Conservation (phyloP, 2,329 filamentous ascomycete species). For the Colletotrichum eleusines region DNA sequence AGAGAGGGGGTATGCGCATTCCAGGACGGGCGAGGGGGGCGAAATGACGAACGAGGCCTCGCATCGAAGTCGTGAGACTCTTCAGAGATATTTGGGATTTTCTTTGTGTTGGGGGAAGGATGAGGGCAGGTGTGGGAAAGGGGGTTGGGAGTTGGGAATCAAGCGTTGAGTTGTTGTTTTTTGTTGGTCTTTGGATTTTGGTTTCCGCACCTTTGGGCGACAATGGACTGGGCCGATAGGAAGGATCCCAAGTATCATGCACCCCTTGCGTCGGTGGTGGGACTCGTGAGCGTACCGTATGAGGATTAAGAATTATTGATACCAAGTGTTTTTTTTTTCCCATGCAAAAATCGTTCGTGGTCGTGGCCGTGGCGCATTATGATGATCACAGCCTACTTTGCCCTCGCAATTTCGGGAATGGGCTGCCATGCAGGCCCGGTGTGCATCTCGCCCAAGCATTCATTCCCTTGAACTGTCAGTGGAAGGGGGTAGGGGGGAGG, state of each 20-base stretch:
- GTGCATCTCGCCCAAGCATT: not conserved
- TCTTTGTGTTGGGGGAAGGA: slow-evolving; percentile 1
- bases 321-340: not conserved
- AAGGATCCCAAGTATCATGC: slow-evolving; percentile 38
- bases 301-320: slow-evolving; percentile 35
- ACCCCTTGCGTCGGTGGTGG: slow-evolving; percentile 35
- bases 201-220: not conserved
- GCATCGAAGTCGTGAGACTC: slow-evolving; percentile 46
- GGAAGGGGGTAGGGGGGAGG: no score
- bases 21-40: not conserved
- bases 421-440: not conserved
- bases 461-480: not conserved
- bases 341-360: not conserved
- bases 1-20: not conserved
- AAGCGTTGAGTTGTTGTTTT: slow-evolving; percentile 28
- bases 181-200: not conserved
- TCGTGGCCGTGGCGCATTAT: not conserved
- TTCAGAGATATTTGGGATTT: slow-evolving; percentile 19
- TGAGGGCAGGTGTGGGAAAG: slow-evolving; percentile 17
- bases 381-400: not conserved
- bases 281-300: slow-evolving; percentile 27
- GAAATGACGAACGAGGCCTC: slow-evolving; percentile 10
- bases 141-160: slow-evolving; percentile 20
- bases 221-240: slow-evolving; percentile 31
- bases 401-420: not conserved